phyloP scores from a whole-genome alignment of 306 rosid genomes.

The Casuarina glauca region DNA sequence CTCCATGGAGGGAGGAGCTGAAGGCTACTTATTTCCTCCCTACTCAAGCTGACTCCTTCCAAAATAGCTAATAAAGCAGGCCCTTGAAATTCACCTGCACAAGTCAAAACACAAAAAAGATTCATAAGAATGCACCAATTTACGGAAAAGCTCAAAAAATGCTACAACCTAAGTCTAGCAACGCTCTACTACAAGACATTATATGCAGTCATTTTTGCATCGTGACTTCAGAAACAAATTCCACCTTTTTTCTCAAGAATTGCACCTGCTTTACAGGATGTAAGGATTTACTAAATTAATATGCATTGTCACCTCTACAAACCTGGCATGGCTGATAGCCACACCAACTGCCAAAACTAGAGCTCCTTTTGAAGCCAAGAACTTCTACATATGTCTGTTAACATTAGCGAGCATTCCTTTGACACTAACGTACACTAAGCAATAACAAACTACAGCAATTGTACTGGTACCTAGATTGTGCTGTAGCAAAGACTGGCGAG shows the following conservation, averaged over 20 bases:
- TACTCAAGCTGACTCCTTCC: slow-evolving; percentile 86
- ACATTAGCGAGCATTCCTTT: slow-evolving; percentile 6
- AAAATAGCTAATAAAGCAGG: slow-evolving; percentile 85
- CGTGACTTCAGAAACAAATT: slow-evolving; percentile 2
- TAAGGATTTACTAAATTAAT: neutral
- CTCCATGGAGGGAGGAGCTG: slow-evolving; percentile 98
- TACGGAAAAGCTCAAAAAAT: neutral
- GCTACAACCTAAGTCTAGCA: neutral
- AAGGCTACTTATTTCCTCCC: slow-evolving; percentile 85
- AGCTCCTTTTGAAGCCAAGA: slow-evolving; percentile 1
- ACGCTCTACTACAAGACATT: neutral
- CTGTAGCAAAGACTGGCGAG: slow-evolving; percentile 89
- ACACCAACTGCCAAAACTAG: neutral
- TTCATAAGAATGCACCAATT: slow-evolving; percentile 12
- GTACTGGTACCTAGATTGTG: slow-evolving; percentile 75
- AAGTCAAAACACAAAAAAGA: slow-evolving; percentile 28
- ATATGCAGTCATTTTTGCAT: slow-evolving; percentile 1
- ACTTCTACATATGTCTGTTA: neutral
- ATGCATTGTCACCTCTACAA: neutral
- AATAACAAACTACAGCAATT: slow-evolving; percentile 9
- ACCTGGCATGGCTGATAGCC: neutral
- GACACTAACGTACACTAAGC: neutral
- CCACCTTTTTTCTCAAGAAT: neutral
- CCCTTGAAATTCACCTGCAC: slow-evolving; percentile 92
- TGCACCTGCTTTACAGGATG: neutral